phyloP scores from a whole-genome alignment of 1,139 yeast genomes.

The Yamadazyma conglobata region DNA sequence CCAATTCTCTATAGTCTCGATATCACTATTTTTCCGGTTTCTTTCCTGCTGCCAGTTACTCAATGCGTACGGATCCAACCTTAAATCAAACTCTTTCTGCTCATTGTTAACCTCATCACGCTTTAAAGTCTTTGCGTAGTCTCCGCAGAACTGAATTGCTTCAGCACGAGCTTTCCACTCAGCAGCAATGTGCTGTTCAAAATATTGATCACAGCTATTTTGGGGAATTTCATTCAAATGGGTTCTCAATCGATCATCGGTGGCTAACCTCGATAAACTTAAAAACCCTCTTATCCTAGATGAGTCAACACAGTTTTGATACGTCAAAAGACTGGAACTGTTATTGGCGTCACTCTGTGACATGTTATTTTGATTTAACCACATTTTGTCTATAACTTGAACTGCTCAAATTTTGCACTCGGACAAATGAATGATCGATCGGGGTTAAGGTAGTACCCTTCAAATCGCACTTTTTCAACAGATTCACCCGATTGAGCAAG shows the following conservation, averaged over 20 bases:
- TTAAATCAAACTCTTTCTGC: slow-evolving; percentile 24
- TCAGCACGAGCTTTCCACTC: slow-evolving; percentile 35
- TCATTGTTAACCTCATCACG: slow-evolving; percentile 11
- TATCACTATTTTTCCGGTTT: slow-evolving; percentile 21
- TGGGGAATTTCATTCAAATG: slow-evolving; percentile 31
- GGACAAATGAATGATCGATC: no score
- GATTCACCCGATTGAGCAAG: no score
- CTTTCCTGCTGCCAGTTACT: slow-evolving; percentile 22
- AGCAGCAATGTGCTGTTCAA: slow-evolving; percentile 26
- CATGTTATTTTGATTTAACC: no score
- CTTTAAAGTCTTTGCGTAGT: slow-evolving; percentile 24
- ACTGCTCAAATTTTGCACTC: no score
- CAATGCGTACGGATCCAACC: slow-evolving; percentile 41
- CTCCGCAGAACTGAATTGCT: slow-evolving; percentile 29
- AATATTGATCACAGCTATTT: slow-evolving; percentile 28
- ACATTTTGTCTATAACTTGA: no score
- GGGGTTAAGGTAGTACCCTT: no score
- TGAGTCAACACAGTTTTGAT: slow-evolving; percentile 32
- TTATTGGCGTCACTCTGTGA: no score
- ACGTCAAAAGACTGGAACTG: slow-evolving; percentile 22
- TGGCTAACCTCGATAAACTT: slow-evolving; percentile 33
- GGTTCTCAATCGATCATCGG: slow-evolving; percentile 39
- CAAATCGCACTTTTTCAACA: no score
- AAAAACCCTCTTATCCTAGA: slow-evolving; percentile 37
- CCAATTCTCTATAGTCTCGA: slow-evolving; percentile 37